Evolutionary conservation across 2,329 filamentous ascomycete species (phyloP), one percentile per base, ranked within the genome.

Genomic region (Sarocladiaceae sp.): DNA sequence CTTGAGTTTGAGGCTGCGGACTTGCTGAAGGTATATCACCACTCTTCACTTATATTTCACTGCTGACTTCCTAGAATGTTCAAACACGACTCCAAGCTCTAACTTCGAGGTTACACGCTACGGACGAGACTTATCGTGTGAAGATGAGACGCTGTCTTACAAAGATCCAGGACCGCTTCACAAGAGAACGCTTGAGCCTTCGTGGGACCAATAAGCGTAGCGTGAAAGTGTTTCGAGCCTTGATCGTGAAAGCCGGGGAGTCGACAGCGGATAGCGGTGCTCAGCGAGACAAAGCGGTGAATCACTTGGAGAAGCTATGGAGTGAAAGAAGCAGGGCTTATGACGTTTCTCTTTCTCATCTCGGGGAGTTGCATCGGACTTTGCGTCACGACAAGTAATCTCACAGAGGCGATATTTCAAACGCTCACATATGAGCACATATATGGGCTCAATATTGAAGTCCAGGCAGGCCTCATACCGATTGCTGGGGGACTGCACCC

Each of bases 111-210:
- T 24, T 41, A 4, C 37, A 23, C 3, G 7, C 21, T 4, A 19
- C 15, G 3, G 37, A 41, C 37, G 19, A 27, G 21, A 24, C 29
- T 3, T 41, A 41, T 15, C n/a, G 19, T 3, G 15, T 29, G 10
- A 41, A 41, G 23, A 41, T 41, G 37, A 29, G 18, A 3, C 37
- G 37, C 7, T 41, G 37, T 19, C 15, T 41, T 12, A 16, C 37
- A 6, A 41, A 29, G 20, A 41, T 41, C 16, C n/a, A 16, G 24
- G 23, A 41, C 11, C 37, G 37, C 11, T n/a, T n/a, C 11, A 23
- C 4, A 4, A 24, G 19, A 7, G 37, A 41, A 15, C n/a, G 4
- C 9, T 24, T 4, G 6, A 6, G n/a, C 4, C 4, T 41, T 5
- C 5, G 13, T 12, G 13, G 18, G 3, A 19, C n/a, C 6, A 41